Base-by-base conservation (phyloP, 345 rosid species). In the Rhodamnia argentea region DNA sequence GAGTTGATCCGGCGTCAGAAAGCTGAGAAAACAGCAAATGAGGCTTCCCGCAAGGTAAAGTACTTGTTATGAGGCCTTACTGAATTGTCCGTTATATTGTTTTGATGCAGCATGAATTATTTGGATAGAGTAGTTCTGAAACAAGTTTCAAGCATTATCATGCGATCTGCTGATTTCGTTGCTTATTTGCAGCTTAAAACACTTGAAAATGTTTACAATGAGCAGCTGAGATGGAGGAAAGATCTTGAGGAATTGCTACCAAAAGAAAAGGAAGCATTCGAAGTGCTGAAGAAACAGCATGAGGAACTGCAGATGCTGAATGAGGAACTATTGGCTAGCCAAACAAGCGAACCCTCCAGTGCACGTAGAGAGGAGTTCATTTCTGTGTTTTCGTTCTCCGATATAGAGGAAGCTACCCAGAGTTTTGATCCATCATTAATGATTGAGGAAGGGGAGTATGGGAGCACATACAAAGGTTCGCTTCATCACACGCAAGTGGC, bases 11-110 rank as follows among this genome's bases (percentile, higher is more conserved):
- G 92, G 91, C 93, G 94, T 60, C 90, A 87, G 82, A 92, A 92
- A 90, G 94, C 96, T 74, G 98, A 97, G 89, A 96, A 92, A 83
- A 93, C 88, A 42, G 96, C 95, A 70, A 86, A 92, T 91, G 99
- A 93, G 83, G 94, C 98, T 85, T 90, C 90, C 56, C 94, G 90
- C 89, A 95, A 86, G 94, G 99, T 96, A 89, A 86, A 50, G 26
- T 27, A 52, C 85, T 58, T 55, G 22, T 59, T 64, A 51, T 55
- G 83, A 26, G 85, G 51, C 53, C 74, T 44, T 50, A 9, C 37
- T 50, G 7, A 1, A 54, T 52, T 26, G 55, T 37, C 81, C 4
- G 24, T 37, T 52, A 32, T 83, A 52, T 53, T 83, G 59, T 83
- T 83, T 52, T 83, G 40, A 44, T 1, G 59, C 59, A 29, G 44